Base-by-base conservation (phyloP, 345 rosid species). In the Cochlearia excelsa region DNA sequence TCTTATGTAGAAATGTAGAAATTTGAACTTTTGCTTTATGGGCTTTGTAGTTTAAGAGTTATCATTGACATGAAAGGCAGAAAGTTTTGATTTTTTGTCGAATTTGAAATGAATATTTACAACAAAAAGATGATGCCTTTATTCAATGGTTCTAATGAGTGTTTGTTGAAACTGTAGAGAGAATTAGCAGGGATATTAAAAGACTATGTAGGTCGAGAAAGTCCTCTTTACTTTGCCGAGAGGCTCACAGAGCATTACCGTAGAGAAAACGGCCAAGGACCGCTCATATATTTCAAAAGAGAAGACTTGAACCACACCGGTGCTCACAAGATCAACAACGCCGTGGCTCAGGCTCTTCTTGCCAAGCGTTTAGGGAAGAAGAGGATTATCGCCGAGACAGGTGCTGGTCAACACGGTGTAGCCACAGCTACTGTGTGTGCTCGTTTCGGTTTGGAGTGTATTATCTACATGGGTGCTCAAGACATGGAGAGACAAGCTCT, bases 341-440 rank as follows among this genome's bases (percentile, higher is more conserved):
- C 95, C 1, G 72, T 89, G 60, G 99, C 86, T 16, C 97, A 93
- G 76, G 95, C 85, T 23, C 72, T 89, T 78, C 86, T 93, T 0
- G 97, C 97, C 11, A 83, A 87, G 81, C 88, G 74, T 3, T 65
- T 93, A 81, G 99, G 97, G 3, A 89, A 87, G 74, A 66, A 69
- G 57, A 79, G 94, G 43, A 89, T 93, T 53, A 88, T 93, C 37
- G 97, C 95, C 46, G 99, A 89, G 67, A 89, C 92, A 37, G 97
- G 99, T 8, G 97, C 99, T 10, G 97, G 97, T 67, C 95, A 93
- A 70, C 97, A 93, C 26, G 99, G 97, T 51, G 97, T 93, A 46
- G 97, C 97, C 1, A 93, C 99, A 4, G 97, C 99, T 9, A 87
- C 97, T 3, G 97, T 87, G 11, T 93, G 97, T 54, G 95, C 99